Evolutionary conservation across 2,329 filamentous ascomycete genomes (phyloP).

Genomic region (Penicillium hesseltinei): DNA sequence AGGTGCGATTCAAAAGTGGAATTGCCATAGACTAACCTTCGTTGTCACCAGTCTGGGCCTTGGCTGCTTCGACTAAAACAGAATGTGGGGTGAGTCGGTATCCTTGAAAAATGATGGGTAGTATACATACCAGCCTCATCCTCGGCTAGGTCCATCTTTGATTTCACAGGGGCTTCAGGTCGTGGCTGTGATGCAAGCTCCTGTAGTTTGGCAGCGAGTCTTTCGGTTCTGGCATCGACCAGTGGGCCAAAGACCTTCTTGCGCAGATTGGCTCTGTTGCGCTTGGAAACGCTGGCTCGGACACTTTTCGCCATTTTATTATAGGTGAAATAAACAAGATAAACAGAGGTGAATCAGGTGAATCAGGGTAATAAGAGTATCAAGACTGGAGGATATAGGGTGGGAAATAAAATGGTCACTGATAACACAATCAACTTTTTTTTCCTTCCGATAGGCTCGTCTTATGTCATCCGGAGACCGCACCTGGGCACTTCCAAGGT

Average conservation of each 20-base stretch:
- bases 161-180: slow-evolving; percentile 54
- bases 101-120: not conserved
- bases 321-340: slow-evolving; percentile 5
- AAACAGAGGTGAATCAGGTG: too few species aligned
- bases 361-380: not conserved
- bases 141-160: slow-evolving; percentile 25
- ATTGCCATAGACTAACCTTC: slow-evolving; percentile 11
- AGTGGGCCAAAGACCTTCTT: slow-evolving; percentile 79
- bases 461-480: slow-evolving; percentile 36
- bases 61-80: slow-evolving; percentile 14
- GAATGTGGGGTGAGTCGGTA: not conserved
- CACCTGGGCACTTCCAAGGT: not conserved
- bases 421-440: slow-evolving; percentile 12
- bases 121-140: slow-evolving; percentile 27
- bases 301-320: slow-evolving; percentile 80
- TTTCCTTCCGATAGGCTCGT: slow-evolving; percentile 16
- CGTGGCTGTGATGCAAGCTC: slow-evolving; percentile 76
- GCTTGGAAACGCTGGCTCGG: slow-evolving; percentile 74
- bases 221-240: slow-evolving; percentile 73
- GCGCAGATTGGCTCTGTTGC: slow-evolving; percentile 79
- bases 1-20: not conserved
- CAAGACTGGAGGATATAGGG: not conserved
- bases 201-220: slow-evolving; percentile 80
- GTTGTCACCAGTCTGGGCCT: slow-evolving; percentile 23
- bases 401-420: slow-evolving; percentile 1